These are phyloP conservation scores for Acanthamoeba triangularis DNA, from an alignment of 208 protist genomes.

Conservation along the genomic window DNA sequence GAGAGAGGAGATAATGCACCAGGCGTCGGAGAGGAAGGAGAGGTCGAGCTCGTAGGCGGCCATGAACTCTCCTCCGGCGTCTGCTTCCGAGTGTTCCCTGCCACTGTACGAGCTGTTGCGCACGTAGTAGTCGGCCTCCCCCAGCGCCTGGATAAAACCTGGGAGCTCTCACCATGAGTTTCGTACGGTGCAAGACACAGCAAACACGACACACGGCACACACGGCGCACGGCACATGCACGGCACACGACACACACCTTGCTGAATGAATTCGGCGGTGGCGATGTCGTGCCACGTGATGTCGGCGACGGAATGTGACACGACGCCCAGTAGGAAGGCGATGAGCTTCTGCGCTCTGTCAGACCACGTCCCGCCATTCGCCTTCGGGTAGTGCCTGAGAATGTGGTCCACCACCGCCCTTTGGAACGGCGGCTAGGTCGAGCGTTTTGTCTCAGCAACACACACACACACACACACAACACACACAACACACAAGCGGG, in stretches of 20 bases:
- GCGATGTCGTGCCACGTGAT: conserved; percentile 61
- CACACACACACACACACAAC: neutral
- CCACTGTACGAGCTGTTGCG: neutral
- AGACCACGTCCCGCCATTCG: neutral
- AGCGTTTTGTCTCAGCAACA: neutral
- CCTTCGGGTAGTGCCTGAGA: neutral
- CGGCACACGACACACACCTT: neutral
- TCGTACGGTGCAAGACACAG: neutral
- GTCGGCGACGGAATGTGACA: conserved; percentile 20
- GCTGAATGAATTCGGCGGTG: neutral
- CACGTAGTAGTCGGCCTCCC: conserved; percentile 17
- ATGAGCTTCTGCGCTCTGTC: conserved; percentile 45
- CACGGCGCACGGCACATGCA: neutral
- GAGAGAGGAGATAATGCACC: neutral
- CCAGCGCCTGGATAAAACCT: conserved; percentile 69
- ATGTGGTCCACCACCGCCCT: conserved; percentile 1
- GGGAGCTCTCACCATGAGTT: neutral
- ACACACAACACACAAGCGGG: neutral
- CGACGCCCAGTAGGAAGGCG: conserved; percentile 59
- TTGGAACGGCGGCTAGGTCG: conserved; percentile 52
- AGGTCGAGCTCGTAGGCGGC: conserved; percentile 69
- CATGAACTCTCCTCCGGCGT: conserved; percentile 66
- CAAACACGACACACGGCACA: neutral
- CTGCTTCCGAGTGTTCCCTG: conserved; percentile 14
- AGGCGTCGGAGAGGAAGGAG: conserved; percentile 55